Evolutionary conservation across 495 filamentous ascomycete species (phyloP), one percentile per base, ranked within the genome.

Genomic region (Chlorociboria aeruginascens): DNA sequence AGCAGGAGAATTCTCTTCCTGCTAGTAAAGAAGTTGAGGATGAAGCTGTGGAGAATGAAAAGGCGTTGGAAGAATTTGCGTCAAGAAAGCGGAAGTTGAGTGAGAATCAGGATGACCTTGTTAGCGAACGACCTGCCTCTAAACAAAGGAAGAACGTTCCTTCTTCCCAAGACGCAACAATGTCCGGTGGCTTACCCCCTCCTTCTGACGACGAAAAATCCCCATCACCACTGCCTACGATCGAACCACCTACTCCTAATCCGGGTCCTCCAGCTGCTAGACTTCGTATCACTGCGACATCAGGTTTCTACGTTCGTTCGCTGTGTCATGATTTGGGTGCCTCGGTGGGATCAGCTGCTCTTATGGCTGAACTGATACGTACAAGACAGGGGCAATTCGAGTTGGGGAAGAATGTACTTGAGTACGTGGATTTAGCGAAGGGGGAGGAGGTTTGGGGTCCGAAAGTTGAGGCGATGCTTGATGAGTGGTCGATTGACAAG

Each of bases 251-350:
- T 25, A 25, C 20, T 25, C 20, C 4, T 25, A 25, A 2, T 4
- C 20, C 20, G 4, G 72, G 69, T 7, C 79, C 83, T 7, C 77
- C 87, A 1, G 89, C 89, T 7, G 81, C 78, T 35, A 84, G 75
- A 60, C 75, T 99, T 42, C 77, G 80, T 46, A 87, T 99, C 85
- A 94, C 84, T 1, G 92, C 95, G 35, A 82, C 88, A 4, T 95
- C 88, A 3, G 92, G 92, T 36, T 99, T 97, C 71, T 99, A 99
- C 65, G 92, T 99, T 35, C 85, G 92, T 46, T 89, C 83, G 32
- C 72, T 99, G 37, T 85, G 86, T 46, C 88, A 97, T 57, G 93
- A 99, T 57, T 72, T 99, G 29, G 92, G 92, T 13, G 74, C 79
- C 54, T 85, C 88, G 37, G 66, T 94, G 9, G 80, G 81, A 20